These are phyloP conservation scores for Helotiales sp. DNA, from an alignment of 2,329 filamentous ascomycete species.

Conservation along the genomic window DNA sequence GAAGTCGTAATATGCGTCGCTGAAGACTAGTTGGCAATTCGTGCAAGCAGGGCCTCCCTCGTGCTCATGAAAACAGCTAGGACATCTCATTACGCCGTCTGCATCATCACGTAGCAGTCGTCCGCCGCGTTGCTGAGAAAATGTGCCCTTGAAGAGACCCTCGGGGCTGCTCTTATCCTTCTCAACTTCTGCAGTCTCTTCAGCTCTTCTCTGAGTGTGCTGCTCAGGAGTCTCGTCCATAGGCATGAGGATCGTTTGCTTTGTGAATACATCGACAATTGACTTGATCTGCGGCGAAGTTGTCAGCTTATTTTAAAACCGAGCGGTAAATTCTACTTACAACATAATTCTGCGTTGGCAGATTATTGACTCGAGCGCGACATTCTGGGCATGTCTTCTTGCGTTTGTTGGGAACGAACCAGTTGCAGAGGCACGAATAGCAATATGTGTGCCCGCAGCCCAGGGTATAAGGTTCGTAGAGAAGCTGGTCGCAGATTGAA, in stretches of 20 bases:
- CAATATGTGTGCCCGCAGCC: slow-evolving; percentile 72
- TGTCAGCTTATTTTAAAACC: slow-evolving; percentile 1
- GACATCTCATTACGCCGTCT: slow-evolving; percentile 63
- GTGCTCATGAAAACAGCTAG: slow-evolving; percentile 61
- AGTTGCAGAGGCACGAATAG: slow-evolving; percentile 51
- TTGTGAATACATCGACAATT: slow-evolving; percentile 62
- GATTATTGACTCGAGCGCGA: slow-evolving; percentile 54
- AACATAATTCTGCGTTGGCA: slow-evolving; percentile 65
- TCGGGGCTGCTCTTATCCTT: slow-evolving; percentile 54
- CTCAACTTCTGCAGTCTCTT: slow-evolving; percentile 60
- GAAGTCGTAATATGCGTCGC: slow-evolving; percentile 42
- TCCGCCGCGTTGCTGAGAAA: slow-evolving; percentile 9
- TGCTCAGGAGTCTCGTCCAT: slow-evolving; percentile 63
- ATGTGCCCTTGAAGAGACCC: slow-evolving; percentile 63
- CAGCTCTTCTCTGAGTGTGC: slow-evolving; percentile 55
- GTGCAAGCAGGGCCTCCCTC: slow-evolving; percentile 55
- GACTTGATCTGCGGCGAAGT: slow-evolving; percentile 54
- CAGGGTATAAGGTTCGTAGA: slow-evolving; percentile 70
- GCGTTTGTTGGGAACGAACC: slow-evolving; percentile 42
- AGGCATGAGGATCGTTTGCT: slow-evolving; percentile 59
- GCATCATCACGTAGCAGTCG: slow-evolving; percentile 49
- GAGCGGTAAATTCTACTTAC: slow-evolving; percentile 40
- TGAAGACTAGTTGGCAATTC: slow-evolving; percentile 54
- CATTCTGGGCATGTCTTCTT: slow-evolving; percentile 71
- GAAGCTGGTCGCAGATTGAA: slow-evolving; percentile 66